Evolutionary conservation across 1,284 basidiomycete genomes (phyloP), one percentile per base, ranked within the genome.

Genomic region (Binderoboletus segoi): DNA sequence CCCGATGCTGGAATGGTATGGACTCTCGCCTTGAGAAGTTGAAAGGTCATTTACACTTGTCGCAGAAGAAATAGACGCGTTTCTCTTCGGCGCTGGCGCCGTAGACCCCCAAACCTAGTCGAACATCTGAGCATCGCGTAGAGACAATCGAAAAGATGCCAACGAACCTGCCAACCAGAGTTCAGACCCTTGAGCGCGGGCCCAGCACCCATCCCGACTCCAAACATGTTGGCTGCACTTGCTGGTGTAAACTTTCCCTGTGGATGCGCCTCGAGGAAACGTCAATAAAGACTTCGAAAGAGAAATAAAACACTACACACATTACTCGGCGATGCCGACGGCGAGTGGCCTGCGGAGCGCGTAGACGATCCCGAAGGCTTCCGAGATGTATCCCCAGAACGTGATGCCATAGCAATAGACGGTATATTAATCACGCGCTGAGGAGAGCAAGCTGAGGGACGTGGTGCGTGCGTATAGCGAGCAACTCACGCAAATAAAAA

Each of bases 141-240:
- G 26, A 26, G 45, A 59, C 40, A 50, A 52, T 59, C 43, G 51
- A 51, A 26, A 56, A 51, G 30, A 46, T 32, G 5, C 52, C 26
- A 30, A 76, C 84, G 57, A 58, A 86, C 89, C 81, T 88, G 85
- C 88, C 89, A 91, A 46, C 85, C 82, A 53, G 83, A 75, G 68
- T 81, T 84, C 56, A 86, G 74, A 28, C 75, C 71, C 66, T 85
- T 84, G 58, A 84, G 73, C 13, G 76, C 71, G 42, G 72, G 77
- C 3, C 76, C 72, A 26, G 79, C 72, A 59, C 76, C 72, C 73
- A 85, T 80, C 18, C 79, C 79, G 30, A 81, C 79, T 48, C 77
- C 79, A 67, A 86, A 81, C 74, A 84, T 80, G 61, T 78, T 82
- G 32, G 70, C 68, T 24, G 78, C 65, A 33, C 70, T 55, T 41